Base-by-base conservation (phyloP, 176 grass and related monocot genomes). In the Rhynchospora breviuscula region DNA sequence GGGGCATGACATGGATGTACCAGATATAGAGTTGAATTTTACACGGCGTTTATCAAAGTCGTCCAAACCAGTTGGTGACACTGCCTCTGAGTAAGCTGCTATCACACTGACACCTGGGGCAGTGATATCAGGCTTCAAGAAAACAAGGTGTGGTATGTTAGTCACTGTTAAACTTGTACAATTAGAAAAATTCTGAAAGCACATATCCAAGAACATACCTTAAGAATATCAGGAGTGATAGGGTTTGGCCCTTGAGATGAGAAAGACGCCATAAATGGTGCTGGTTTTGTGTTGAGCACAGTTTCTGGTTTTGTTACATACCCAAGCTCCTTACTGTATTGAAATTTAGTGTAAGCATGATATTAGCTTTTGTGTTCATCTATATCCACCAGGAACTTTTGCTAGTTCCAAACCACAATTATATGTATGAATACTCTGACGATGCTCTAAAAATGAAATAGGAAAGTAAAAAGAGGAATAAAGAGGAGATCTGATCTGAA, bases 1-100 rank as follows among this genome's bases (percentile, higher is more conserved):
- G 67, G 89, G 94, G 82, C 89, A 94, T 44, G 94, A 89, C 94
- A 97, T 97, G 63, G 94, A 93, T 21, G 94, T 97, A 57, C 91
- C 89, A 17, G 91, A 91, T 0, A 43, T 26, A 4, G 80, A 3
- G 65, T 85, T 88, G 86, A 91, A 97, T 44, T 76, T 13, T 23
- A 91, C 87, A 11, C 94, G 87, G 8, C 43, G 79, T 79, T 12
- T 23, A 69, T 97, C 91, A 23, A 69, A 88, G 7, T 47, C 35
- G 35, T 5, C 45, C 1, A 14, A 59, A 10, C 9, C 53, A 1
- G 87, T 66, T 0, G 91, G 94, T 25, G 80, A 6, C 17, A 35
- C 11, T 9, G 57, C 78, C 56, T 48, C 86, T 9, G 52, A 83
- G 80, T 85, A 97, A 62, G 94, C 85, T 4, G 94, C 91, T 56